Base-by-base conservation (phyloP, 345 rosid species). In the Punica granatum region DNA sequence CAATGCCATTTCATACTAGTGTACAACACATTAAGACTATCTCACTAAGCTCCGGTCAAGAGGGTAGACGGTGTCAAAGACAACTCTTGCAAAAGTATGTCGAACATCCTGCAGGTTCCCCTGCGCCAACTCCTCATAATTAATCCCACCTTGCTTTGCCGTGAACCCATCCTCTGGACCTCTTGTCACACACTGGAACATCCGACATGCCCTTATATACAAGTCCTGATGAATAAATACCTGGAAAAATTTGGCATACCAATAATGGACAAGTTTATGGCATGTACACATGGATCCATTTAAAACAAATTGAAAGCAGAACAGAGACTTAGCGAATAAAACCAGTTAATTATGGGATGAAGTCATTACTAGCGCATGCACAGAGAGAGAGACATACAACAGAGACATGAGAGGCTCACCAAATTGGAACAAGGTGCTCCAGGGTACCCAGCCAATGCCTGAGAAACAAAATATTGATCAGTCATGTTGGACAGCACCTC, bases 41-140 rank as follows among this genome's bases (percentile, higher is more conserved):
- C 30, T 26, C 25, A 1, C 60, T 12, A 15, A 2, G 30, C 59
- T 51, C 15, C n/a, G 68, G 59, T 73, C 65, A 44, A 76, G 69
- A 12, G 97, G 98, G 73, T 80, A 94, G 18, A 92, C 73, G 5
- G 97, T 90, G 72, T 95, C 93, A 31, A 95, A 92, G 48, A 90
- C 90, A 59, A 88, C 78, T 82, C 97, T 86, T 7, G 97, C 97
- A 80, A 95, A 90, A 6, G 73, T 76, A 81, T 85, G 89, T 44
- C 91, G 80, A 23, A 70, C 70, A 70, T 95, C 97, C 21, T 62
- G 65, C 48, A 85, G 42, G 69, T 59, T 70, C 37, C 99, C 99
- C 7, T 69, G 67, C 41, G 84, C 80, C 67, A 88, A 72, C n/a
- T 43, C 71, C 65, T 75, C 80, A 23, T 85, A 87, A 69, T 90